Conservation (phyloP, 495 filamentous ascomycete genomes). For the Penicillium steckii region DNA sequence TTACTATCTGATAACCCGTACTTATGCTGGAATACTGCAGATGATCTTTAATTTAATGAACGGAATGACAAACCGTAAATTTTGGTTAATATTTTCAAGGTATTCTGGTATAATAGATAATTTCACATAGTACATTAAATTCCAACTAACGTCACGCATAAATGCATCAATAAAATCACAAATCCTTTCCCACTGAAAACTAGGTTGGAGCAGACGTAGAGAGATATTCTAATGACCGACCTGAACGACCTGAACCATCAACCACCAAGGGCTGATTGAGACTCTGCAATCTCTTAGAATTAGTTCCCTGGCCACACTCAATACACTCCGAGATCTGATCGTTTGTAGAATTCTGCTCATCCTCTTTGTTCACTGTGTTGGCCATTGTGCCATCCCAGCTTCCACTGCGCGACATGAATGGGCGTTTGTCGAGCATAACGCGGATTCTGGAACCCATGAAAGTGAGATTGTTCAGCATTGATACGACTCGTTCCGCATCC, state of each 20-base stretch:
- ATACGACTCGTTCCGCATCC: slow-evolving; percentile 32
- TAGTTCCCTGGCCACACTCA: not conserved
- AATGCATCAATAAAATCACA: not conserved
- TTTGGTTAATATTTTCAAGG: not conserved
- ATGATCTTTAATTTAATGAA: too few relatives aligned
- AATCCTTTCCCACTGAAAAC: not conserved
- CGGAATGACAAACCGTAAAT: too few relatives aligned
- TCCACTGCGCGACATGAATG: slow-evolving; percentile 3
- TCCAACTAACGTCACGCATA: not conserved
- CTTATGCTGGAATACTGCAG: too few relatives aligned
- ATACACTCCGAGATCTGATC: slow-evolving; percentile 2
- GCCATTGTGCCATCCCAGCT: slow-evolving; percentile 10
- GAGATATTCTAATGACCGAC: slow-evolving; percentile 12
- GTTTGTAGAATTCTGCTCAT: not conserved
- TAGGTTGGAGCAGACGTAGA: slow-evolving; percentile 21
- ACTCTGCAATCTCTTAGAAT: slow-evolving; percentile 6
- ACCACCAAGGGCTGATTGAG: slow-evolving; percentile 35
- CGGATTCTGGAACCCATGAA: slow-evolving; percentile 34
- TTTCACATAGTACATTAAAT: slow-evolving; percentile 6
- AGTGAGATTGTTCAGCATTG: slow-evolving; percentile 29
- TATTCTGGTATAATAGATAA: not conserved
- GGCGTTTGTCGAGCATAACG: slow-evolving; percentile 24
- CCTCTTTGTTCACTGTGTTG: too few relatives aligned
- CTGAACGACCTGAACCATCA: slow-evolving; percentile 35
- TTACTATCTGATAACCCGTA: too few relatives aligned